Evolutionary conservation across 2,329 filamentous ascomycete species (phyloP).

Genomic region (Chrysoporthe puriensis): DNA sequence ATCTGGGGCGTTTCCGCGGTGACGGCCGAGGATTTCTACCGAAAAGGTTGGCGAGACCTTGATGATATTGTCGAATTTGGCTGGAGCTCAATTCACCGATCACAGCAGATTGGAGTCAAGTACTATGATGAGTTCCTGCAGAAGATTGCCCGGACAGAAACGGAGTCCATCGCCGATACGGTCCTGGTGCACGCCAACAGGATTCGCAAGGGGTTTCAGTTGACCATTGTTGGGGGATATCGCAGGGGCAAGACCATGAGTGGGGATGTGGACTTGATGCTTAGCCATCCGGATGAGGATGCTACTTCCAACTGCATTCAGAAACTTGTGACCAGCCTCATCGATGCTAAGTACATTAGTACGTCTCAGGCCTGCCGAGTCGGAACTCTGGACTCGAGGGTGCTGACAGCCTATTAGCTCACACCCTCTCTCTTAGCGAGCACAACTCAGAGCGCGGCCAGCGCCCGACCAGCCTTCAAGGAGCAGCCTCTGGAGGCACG

Average conservation of each 20-base stretch:
- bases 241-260: constrained; percentile 73
- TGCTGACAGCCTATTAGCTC: constrained; percentile 44
- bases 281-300: constrained; percentile 75
- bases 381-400: background rate
- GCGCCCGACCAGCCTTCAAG: constrained; percentile 55
- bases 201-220: constrained; percentile 59
- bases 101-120: constrained; percentile 93
- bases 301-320: constrained; percentile 72
- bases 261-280: constrained; percentile 84
- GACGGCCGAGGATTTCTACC: constrained; percentile 81
- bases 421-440: constrained; percentile 73
- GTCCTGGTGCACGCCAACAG: constrained; percentile 69
- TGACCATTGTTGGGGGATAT: constrained; percentile 77
- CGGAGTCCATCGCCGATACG: constrained; percentile 66
- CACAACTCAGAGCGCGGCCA: constrained; percentile 76
- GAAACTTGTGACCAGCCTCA: constrained; percentile 72
- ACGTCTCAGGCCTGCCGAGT: background rate
- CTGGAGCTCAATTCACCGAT: constrained; percentile 74
- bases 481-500: constrained; percentile 44
- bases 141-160: constrained; percentile 73
- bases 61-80: constrained; percentile 85
- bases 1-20: constrained; percentile 92
- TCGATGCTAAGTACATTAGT: constrained; percentile 69
- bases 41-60: constrained; percentile 77
- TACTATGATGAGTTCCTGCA: constrained; percentile 84